Base-by-base conservation (phyloP, 805 yeast genomes). In the Candida manassasensis region DNA sequence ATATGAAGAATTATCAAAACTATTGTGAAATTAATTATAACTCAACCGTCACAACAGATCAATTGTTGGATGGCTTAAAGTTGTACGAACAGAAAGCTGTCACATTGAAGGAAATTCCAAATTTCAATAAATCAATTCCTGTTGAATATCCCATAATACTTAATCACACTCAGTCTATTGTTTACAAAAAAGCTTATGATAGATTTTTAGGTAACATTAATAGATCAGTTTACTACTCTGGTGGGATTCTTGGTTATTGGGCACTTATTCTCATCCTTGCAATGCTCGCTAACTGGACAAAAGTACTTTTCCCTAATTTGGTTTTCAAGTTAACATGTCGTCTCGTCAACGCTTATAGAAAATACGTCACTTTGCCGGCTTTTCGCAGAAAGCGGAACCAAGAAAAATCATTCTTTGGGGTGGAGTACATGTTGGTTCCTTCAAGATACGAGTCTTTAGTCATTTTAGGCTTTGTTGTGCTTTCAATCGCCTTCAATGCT, bases 221-320 rank as follows among this genome's bases (percentile, higher is more conserved):
- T 36, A 56, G 57, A 15, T 71, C 79, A 3, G 61, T 73, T 19
- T 62, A 55, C 39, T 55, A 69, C 47, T 81, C 70, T 13, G 52
- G 49, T 19, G 47, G 47, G 30, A 30, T 63, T 27, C 48, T 55
- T 2, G 18, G 46, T 3, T 67, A 51, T 39, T 67, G 72, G 72
- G 38, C 45, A 3, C 38, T 43, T 0, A 55, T 61, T 2, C 52
- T 59, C 21, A 18, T 38, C 0, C 10, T 52, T 2, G 62, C 54
- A 2, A 49, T 59, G 4, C 17, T 53, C 1, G 49, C 51, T 1
- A 61, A 65, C 40, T 64, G 69, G 69, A 30, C 57, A 28, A 62
- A 59, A 36, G 16, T 55, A 3, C 25, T 52, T 3, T 35, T 57
- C 15, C 69, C 69, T 0, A 21, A 38, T 14, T 29, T 40, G 7